These are phyloP conservation scores for Boletales sp. DNA, from an alignment of 768 basidiomycete species.

Conservation along the genomic window DNA sequence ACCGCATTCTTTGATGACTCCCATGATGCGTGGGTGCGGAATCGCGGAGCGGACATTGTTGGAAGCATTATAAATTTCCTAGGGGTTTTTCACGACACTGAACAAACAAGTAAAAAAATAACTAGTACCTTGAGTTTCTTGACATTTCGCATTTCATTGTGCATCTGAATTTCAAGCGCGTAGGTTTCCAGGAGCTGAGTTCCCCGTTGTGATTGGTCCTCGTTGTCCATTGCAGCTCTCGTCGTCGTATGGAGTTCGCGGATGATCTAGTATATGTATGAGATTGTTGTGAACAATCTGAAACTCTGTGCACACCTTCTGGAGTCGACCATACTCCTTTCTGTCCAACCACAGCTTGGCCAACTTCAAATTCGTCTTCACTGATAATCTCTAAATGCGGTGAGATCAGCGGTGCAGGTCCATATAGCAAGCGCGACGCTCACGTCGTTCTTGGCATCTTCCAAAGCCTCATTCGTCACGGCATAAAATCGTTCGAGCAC, in stretches of 20 bases:
- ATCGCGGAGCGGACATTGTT: constrained; percentile 93
- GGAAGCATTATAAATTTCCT: constrained; percentile 98
- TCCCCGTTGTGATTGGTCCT: constrained; percentile 88
- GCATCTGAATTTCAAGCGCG: constrained; percentile 99
- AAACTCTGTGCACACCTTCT: constrained; percentile 51
- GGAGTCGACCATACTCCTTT: constrained; percentile 82
- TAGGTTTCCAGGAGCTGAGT: constrained; percentile 96
- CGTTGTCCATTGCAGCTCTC: constrained; percentile 56
- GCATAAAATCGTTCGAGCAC: constrained; percentile 95
- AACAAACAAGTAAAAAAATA: not conserved
- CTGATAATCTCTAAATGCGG: constrained; percentile 70
- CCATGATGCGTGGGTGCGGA: constrained; percentile 97
- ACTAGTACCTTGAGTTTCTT: constrained; percentile 84
- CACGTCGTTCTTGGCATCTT: constrained; percentile 96
- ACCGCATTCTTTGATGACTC: constrained; percentile 98
- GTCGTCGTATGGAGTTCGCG: constrained; percentile 72
- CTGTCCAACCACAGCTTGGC: constrained; percentile 97
- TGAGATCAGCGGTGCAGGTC: not conserved
- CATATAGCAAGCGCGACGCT: constrained; percentile 9
- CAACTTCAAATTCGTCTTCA: constrained; percentile 94
- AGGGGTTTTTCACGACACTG: constrained; percentile 3
- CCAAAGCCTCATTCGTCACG: constrained; percentile 82
- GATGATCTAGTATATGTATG: constrained; percentile 50
- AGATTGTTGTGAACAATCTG: not conserved
- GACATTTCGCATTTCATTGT: constrained; percentile 92